phyloP scores from a whole-genome alignment of 1,284 basidiomycete genomes.

The Puccinia brachypodii region DNA sequence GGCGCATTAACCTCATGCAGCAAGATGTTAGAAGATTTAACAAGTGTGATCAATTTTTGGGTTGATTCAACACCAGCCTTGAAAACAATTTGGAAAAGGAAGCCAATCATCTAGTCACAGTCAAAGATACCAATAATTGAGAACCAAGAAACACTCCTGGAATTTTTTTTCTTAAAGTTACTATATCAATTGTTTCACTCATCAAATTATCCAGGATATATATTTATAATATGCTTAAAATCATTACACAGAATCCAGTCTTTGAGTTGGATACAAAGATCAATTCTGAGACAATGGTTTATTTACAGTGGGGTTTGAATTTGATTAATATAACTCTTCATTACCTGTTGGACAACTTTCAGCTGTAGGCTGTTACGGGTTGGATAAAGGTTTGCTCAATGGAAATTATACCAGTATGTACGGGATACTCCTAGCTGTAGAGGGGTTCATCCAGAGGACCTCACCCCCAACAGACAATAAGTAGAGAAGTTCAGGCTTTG shows the following conservation, averaged over 20 bases:
- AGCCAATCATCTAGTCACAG: too few relatives aligned
- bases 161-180: not conserved
- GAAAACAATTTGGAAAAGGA: too few relatives aligned
- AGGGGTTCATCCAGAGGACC: too few relatives aligned
- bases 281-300: not conserved
- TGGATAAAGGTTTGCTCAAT: too few relatives aligned
- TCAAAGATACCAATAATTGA: not conserved
- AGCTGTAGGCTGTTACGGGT: not conserved
- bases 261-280: not conserved
- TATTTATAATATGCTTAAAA: not conserved
- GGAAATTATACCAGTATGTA: too few relatives aligned
- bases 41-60: not conserved
- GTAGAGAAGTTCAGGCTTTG: too few relatives aligned
- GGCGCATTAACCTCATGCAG: too few relatives aligned
- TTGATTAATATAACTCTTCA: not conserved
- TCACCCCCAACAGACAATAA: too few relatives aligned
- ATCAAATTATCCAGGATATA: not conserved
- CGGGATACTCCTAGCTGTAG: too few relatives aligned
- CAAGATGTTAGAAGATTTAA: not conserved
- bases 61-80: not conserved
- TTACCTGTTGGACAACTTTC: not conserved
- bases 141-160: not conserved
- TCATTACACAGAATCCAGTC: not conserved
- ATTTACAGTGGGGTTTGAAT: not conserved
- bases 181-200: not conserved